Base-by-base conservation (phyloP, 768 basidiomycete species). In the Pleurotus tuoliensis region DNA sequence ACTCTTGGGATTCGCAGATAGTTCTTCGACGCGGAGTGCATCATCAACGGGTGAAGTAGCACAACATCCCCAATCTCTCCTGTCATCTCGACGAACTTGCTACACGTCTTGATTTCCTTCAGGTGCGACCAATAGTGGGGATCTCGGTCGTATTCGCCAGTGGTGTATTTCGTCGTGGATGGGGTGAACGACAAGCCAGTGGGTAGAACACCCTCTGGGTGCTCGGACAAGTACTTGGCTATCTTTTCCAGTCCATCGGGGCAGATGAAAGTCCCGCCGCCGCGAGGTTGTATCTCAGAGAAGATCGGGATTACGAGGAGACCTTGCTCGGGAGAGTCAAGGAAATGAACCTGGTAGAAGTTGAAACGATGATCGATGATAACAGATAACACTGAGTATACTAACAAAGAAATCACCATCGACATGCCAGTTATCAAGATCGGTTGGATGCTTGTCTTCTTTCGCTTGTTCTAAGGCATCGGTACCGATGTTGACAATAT, bases 321-420 rank as follows among this genome's bases (percentile, higher is more conserved):
- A 4, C 77, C 84, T 68, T 86, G 84, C 65, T 86, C 84, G 3
- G 81, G 82, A 18, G 83, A 86, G 63, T 86, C 84, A 51, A 87
- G 77, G 64, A 76, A 87, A 66, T 83, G 82, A 24, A 81, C 72
- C 78, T 79, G 44, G 6, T 11, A 12, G 12, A 12, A 56, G 27
- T 38, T 20, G 13, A 16, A 24, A 30, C 25, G 37, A 18, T 30
- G 13, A 50, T 25, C 8, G 46, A 16, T 8, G 20, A 22, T 8
- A 18, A 20, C 13, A 30, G 52, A 56, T 24, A 39, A 18, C 34
- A 27, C 46, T 34, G 60, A 66, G 44, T 58, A 5, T 8, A 60
- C 75, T 58, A 61, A 76, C 75, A 65, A 82, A 84, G 63, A 82
- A 83, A 61, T 82, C 81, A 15, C 81, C 82, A 61, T 82, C 81